Evolutionary conservation across 2,329 filamentous ascomycete genomes (phyloP).

Genomic region (Microcyclosporella mali): DNA sequence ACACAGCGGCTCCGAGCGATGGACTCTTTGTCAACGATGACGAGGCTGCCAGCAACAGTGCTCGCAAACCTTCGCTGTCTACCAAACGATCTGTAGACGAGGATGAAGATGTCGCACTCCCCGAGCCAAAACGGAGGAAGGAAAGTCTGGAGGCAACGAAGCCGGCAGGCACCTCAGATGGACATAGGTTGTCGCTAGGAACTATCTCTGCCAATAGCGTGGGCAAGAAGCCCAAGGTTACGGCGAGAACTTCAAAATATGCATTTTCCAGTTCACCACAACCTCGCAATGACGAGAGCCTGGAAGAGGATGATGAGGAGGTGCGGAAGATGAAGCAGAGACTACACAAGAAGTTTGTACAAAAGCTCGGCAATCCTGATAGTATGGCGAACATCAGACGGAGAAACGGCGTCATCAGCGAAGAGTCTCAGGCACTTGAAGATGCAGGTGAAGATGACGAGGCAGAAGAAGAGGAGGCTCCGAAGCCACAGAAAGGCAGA

Average conservation of each 20-base stretch:
- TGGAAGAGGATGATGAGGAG: constrained; percentile 45
- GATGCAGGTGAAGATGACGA: constrained; percentile 55
- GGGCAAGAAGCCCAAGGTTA: constrained; percentile 32
- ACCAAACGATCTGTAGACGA: constrained; percentile 18
- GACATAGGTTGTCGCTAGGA: constrained; percentile 8
- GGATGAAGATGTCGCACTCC: constrained; percentile 9
- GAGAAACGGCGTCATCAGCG: constrained; percentile 49
- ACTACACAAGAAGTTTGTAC: constrained; percentile 78
- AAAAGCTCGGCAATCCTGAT: constrained; percentile 81
- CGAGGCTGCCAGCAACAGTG: constrained; percentile 13
- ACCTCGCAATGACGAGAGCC: constrained; percentile 35
- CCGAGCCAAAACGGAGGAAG: constrained; percentile 15
- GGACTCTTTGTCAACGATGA: constrained; percentile 29
- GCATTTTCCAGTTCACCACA: constrained; percentile 49
- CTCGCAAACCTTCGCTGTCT: constrained; percentile 2
- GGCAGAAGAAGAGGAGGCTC: constrained; percentile 47
- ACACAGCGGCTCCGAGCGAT: constrained; percentile 6
- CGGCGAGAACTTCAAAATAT: constrained; percentile 52
- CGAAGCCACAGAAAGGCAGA: constrained; percentile 43
- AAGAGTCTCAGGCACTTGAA: constrained; percentile 47
- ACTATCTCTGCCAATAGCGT: constrained; percentile 10
- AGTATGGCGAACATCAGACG: constrained; percentile 65
- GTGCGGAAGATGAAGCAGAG: constrained; percentile 58
- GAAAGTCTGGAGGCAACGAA: constrained; percentile 18
- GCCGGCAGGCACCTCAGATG: constrained; percentile 6